Evolutionary conservation across 495 filamentous ascomycete genomes (phyloP).

Genomic region (Amniculicola lignicola): DNA sequence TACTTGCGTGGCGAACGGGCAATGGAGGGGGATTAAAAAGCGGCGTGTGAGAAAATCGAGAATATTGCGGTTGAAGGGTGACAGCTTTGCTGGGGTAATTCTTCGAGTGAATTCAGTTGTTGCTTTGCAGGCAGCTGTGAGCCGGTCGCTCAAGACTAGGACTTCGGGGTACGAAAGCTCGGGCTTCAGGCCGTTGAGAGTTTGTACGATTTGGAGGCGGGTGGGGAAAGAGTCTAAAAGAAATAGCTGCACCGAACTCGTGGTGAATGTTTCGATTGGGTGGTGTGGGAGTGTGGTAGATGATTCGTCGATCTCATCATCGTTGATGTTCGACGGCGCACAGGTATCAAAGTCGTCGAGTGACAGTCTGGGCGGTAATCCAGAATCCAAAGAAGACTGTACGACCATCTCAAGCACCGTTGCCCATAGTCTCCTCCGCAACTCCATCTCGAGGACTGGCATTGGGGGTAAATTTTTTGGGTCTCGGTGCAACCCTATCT

Average conservation of each 20-base stretch:
- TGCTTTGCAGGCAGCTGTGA: not conserved
- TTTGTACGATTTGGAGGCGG: conserved; percentile 47
- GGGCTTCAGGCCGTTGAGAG: conserved; percentile 3
- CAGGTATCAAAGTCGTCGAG: conserved; percentile 53
- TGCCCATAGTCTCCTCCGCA: conserved; percentile 60
- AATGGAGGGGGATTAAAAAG: conserved; percentile 53
- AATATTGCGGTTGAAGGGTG: conserved; percentile 1
- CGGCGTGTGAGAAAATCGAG: conserved; percentile 45
- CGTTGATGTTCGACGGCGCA: conserved; percentile 56
- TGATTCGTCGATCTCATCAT: conserved; percentile 52
- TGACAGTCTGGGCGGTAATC: conserved; percentile 52
- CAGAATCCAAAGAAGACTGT: conserved; percentile 56
- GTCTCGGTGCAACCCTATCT: conserved; percentile 59
- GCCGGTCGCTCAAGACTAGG: not conserved
- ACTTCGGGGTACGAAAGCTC: not conserved
- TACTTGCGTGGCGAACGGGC: conserved; percentile 52
- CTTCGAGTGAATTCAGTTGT: not conserved
- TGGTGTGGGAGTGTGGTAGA: conserved; percentile 41
- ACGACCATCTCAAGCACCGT: conserved; percentile 59
- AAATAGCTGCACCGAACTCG: conserved; percentile 52
- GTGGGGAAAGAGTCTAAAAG: conserved; percentile 49
- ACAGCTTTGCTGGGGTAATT: not conserved
- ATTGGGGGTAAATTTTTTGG: conserved; percentile 52
- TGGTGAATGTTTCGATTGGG: conserved; percentile 44
- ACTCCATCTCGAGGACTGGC: conserved; percentile 50